These are phyloP conservation scores for Helianthus tuberosus DNA, from an alignment of 129 eudicot species.

Conservation along the genomic window DNA sequence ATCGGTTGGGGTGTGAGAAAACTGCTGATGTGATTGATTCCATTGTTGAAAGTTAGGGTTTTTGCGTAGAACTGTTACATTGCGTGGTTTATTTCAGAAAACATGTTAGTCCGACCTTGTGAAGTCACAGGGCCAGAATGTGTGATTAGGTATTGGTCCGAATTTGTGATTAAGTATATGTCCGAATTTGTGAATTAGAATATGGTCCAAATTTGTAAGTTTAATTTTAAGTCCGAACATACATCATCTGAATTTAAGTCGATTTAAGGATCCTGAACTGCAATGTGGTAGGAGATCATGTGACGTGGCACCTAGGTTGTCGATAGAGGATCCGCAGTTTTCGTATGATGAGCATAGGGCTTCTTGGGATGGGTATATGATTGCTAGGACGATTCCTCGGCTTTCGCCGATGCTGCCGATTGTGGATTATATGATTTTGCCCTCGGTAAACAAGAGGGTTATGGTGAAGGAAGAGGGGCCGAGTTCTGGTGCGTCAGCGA, in stretches of 20 bases:
- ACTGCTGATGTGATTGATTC: too few relatives aligned
- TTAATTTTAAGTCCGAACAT: too few relatives aligned
- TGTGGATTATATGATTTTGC: slow-evolving; percentile 63
- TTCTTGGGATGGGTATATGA: slow-evolving; percentile 95
- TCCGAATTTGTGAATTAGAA: too few relatives aligned
- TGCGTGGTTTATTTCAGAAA: too few relatives aligned
- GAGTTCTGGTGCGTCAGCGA: slow-evolving; percentile 63
- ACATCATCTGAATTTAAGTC: neutral
- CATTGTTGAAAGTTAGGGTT: too few relatives aligned
- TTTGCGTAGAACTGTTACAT: too few relatives aligned
- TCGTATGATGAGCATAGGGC: slow-evolving; percentile 88
- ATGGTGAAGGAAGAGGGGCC: slow-evolving; percentile 50
- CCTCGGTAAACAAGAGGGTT: slow-evolving; percentile 30
- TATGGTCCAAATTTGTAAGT: too few relatives aligned
- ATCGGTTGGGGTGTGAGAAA: too few relatives aligned
- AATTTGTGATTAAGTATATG: too few relatives aligned
- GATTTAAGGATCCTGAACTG: slow-evolving; percentile 25
- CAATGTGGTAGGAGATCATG: slow-evolving; percentile 75
- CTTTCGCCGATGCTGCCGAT: slow-evolving; percentile 76
- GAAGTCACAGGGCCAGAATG: too few relatives aligned
- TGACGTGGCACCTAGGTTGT: slow-evolving; percentile 67
- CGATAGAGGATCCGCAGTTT: slow-evolving; percentile 43
- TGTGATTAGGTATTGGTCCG: too few relatives aligned
- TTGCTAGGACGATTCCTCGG: slow-evolving; percentile 79
- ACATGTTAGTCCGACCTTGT: too few relatives aligned